phyloP scores from a whole-genome alignment of 2,329 filamentous ascomycete genomes.

The Westerdykella sp. region DNA sequence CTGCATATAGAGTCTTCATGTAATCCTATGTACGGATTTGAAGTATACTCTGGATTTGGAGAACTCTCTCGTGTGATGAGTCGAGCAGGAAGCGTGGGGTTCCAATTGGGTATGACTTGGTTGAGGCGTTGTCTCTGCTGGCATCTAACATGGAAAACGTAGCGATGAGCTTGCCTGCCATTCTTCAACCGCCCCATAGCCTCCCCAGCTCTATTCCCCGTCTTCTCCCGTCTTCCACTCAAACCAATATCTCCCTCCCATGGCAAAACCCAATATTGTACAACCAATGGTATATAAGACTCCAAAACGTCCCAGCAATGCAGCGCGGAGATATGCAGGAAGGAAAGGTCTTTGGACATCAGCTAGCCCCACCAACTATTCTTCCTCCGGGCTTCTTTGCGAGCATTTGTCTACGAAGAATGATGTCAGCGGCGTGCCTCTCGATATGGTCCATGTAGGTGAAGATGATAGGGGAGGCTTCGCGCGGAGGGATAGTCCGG shows the following conservation, averaged over 20 bases:
- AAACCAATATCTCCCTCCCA: no score
- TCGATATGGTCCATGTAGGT: slow-evolving; percentile 1
- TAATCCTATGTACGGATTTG: no score
- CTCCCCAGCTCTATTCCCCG: no score
- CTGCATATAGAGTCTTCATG: not conserved
- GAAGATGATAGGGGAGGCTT: slow-evolving; percentile 1
- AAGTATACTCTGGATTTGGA: no score
- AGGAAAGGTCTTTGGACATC: not conserved
- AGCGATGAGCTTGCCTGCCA: no score
- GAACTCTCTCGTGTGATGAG: no score
- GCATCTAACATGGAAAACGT: no score
- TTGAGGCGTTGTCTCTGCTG: no score
- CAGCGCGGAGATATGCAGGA: slow-evolving; percentile 7
- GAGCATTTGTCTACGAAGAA: slow-evolving; percentile 11
- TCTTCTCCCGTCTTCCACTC: no score
- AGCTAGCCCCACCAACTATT: slow-evolving; percentile 12
- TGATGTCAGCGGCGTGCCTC: slow-evolving; percentile 6
- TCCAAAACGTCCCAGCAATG: slow-evolving; percentile 1
- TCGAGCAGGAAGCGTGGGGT: no score
- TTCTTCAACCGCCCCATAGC: no score
- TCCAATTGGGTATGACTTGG: no score
- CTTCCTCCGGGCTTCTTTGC: slow-evolving; percentile 19
- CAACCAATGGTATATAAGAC: not conserved
- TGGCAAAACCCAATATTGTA: not conserved
- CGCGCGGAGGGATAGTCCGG: not conserved